These are phyloP conservation scores for Beauveria brongniartii DNA, from an alignment of 2,329 filamentous ascomycete genomes.

Conservation along the genomic window DNA sequence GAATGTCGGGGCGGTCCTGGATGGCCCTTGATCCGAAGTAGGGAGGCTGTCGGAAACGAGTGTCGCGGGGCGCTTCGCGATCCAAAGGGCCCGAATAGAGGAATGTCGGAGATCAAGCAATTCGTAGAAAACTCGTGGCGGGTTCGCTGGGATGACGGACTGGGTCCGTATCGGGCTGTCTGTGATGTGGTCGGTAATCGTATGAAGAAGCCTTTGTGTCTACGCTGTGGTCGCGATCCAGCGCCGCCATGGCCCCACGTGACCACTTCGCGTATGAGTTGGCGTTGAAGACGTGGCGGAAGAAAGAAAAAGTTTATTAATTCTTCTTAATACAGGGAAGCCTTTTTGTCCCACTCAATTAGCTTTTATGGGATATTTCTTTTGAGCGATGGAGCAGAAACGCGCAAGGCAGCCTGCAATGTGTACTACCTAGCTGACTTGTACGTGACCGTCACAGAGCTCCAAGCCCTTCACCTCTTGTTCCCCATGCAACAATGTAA, in stretches of 20 bases:
- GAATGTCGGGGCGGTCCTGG: background rate
- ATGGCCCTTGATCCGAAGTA: background rate
- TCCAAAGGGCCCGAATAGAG: no score
- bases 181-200: background rate
- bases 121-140: background rate
- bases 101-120: background rate
- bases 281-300: background rate
- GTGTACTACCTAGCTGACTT: background rate
- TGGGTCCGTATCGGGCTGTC: background rate
- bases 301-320: background rate
- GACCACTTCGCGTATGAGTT: background rate
- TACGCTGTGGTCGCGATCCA: background rate
- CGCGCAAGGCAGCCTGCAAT: background rate
- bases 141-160: background rate
- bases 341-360: background rate
- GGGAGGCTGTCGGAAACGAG: background rate
- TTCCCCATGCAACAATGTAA: conserved; percentile 87
- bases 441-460: background rate
- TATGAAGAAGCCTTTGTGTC: no score
- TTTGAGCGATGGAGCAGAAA: background rate
- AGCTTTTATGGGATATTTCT: background rate
- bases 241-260: background rate
- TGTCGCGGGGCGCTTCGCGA: background rate
- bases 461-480: conserved; percentile 46
- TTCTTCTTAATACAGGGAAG: background rate